Percentiles rank a stretch among this genome's conserved stretches.
Conservation (phyloP, 352 stramenopile genomes). For the Globisporangium perplexum region DNA sequence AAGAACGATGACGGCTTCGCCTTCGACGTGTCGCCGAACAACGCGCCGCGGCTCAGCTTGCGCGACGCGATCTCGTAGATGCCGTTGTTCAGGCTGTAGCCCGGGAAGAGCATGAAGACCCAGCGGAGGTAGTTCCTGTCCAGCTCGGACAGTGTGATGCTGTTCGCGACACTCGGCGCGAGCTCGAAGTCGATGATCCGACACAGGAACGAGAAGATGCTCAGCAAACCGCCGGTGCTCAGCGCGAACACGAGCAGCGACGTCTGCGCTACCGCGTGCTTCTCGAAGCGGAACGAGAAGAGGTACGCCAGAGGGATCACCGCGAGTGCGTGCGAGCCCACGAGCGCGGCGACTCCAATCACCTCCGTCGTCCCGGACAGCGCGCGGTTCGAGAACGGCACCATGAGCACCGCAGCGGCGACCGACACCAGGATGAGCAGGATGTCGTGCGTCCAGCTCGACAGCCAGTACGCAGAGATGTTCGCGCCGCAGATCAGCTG, state of each 20-base stretch:
- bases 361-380: conserved; percentile 10
- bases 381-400: conserved; percentile 23
- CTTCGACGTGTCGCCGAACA: conserved; percentile 7
- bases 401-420: conserved; percentile 14
- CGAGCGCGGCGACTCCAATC: conserved; percentile 15
- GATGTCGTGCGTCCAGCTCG: conserved; percentile 35
- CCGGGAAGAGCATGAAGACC: conserved; percentile 32
- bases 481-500: conserved; percentile 39
- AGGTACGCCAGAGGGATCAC: conserved; percentile 31
- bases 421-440: conserved; percentile 24
- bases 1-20: conserved; percentile 20
- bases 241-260: conserved; percentile 27
- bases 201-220: conserved; percentile 37
- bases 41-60: conserved; percentile 19
- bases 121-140: conserved; percentile 33
- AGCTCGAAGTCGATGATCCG: conserved; percentile 26
- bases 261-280: conserved; percentile 32
- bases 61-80: conserved; percentile 31
- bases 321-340: conserved; percentile 16
- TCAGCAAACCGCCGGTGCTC: conserved; percentile 21
- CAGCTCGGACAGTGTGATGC: conserved; percentile 14
- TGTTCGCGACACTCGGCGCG: conserved; percentile 8
- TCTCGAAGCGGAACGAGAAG: conserved; percentile 27
- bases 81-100: conserved; percentile 27
- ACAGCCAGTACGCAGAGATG: conserved; percentile 33